Evolutionary conservation across 208 protist genomes (phyloP).

Genomic region (Herpetomonas samuelpessoai): DNA sequence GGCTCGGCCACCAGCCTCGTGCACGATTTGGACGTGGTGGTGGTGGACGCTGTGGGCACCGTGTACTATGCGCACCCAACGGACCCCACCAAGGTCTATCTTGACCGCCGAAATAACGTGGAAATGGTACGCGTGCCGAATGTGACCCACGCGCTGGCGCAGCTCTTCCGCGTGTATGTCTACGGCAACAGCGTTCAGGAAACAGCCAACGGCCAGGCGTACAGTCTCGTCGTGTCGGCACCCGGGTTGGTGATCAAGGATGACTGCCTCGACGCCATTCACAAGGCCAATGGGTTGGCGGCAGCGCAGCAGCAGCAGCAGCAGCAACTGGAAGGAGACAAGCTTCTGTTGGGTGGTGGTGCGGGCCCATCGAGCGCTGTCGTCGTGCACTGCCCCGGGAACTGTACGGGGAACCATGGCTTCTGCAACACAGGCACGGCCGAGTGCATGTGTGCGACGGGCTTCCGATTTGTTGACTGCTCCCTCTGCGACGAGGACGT

Average conservation of each 20-base stretch:
- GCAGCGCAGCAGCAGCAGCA: background rate
- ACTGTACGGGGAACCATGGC: constrained; percentile 47
- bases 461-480: constrained; percentile 63
- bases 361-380: background rate
- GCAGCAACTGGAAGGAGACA: background rate
- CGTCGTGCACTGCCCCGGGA: constrained; percentile 24
- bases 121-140: constrained; percentile 51
- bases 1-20: constrained; percentile 55
- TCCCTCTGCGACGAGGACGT: constrained; percentile 52
- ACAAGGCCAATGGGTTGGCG: background rate
- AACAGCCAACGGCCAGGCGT: constrained; percentile 31
- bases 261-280: constrained; percentile 5
- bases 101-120: constrained; percentile 48
- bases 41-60: constrained; percentile 46
- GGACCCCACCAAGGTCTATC: constrained; percentile 1
- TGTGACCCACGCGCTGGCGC: constrained; percentile 16
- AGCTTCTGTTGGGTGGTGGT: no score
- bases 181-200: constrained; percentile 39
- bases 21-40: constrained; percentile 80
- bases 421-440: constrained; percentile 33
- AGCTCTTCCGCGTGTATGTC: constrained; percentile 55
- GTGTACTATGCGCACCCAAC: constrained; percentile 40
- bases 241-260: constrained; percentile 33
- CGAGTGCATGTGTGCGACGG: constrained; percentile 39
- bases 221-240: constrained; percentile 59